Evolutionary conservation across 73 alveolate species (phyloP).

Genomic region (Paraurostyla sp.): DNA sequence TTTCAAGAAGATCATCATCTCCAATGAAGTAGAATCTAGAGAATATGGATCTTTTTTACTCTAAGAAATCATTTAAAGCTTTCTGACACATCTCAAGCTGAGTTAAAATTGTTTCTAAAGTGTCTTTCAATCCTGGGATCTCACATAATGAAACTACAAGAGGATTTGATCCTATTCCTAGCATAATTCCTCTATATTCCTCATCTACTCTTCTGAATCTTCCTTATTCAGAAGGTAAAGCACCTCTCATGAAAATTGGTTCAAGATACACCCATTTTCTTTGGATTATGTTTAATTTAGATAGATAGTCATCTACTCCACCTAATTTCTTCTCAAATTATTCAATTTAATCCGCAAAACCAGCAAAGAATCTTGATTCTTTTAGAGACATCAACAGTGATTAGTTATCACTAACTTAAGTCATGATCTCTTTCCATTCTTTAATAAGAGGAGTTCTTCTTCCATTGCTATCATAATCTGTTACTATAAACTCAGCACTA

Average conservation of each 20-base stretch:
- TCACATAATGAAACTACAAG: constrained; percentile 92
- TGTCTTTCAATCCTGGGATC: constrained; percentile 97
- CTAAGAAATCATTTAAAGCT: constrained; percentile 99
- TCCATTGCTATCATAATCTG: constrained; percentile 85
- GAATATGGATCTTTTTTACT: constrained; percentile 98
- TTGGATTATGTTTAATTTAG: constrained; percentile 91
- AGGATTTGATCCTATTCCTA: constrained; percentile 93
- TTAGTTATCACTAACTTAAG: constrained; percentile 98
- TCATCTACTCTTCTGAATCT: constrained; percentile 99
- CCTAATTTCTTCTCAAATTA: constrained; percentile 96
- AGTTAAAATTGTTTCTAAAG: constrained; percentile 94
- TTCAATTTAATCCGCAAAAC: constrained; percentile 97
- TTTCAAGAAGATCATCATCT: constrained; percentile 99
- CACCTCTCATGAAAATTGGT: constrained; percentile 99
- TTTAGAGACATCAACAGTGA: constrained; percentile 96
- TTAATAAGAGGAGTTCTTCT: constrained; percentile 98
- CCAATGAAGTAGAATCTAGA: constrained; percentile 99
- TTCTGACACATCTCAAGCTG: constrained; percentile 99
- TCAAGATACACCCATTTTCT: constrained; percentile 99
- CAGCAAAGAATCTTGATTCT: constrained; percentile 94
- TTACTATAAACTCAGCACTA: constrained; percentile 80
- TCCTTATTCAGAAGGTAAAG: constrained; percentile 99
- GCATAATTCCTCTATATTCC: constrained; percentile 96
- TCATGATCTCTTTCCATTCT: constrained; percentile 99
- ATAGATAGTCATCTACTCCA: constrained; percentile 95